phyloP scores from a whole-genome alignment of 495 filamentous ascomycete species.

The Penicillium chermesinum region DNA sequence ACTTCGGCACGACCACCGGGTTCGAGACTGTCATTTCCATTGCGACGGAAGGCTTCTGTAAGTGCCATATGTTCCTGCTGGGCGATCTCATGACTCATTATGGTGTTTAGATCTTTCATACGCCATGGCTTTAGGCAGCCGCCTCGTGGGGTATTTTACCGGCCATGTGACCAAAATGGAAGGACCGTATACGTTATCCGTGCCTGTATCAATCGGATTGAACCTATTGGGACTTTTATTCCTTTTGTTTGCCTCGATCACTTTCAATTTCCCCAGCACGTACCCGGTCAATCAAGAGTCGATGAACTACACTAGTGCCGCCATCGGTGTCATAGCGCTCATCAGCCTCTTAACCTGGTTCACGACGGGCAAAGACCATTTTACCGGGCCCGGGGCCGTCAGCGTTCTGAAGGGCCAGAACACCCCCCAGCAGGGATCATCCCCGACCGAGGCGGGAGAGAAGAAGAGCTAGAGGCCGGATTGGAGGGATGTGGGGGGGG shows the following conservation, averaged over 20 bases:
- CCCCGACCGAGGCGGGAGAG: too few species aligned
- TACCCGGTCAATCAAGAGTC: conserved; percentile 45
- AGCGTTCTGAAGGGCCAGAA: conserved; percentile 18
- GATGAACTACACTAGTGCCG: conserved; percentile 58
- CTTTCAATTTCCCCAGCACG: conserved; percentile 53
- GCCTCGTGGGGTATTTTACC: conserved; percentile 45
- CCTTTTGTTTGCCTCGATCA: conserved; percentile 49
- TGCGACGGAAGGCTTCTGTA: conserved; percentile 54
- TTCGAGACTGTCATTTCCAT: conserved; percentile 55
- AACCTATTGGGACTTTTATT: conserved; percentile 51
- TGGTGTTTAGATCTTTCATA: conserved; percentile 48
- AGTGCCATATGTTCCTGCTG: conserved; percentile 7
- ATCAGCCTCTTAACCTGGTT: conserved; percentile 51
- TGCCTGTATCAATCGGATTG: conserved; percentile 39
- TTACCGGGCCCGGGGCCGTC: conserved; percentile 42
- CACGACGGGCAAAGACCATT: conserved; percentile 44
- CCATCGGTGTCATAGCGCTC: conserved; percentile 49
- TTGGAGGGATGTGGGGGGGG: too few species aligned
- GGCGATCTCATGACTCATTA: conserved; percentile 9
- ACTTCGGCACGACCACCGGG: conserved; percentile 53
- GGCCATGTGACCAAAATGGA: conserved; percentile 35
- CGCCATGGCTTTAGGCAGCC: conserved; percentile 49
- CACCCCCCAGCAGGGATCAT: too few species aligned
- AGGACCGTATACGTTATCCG: conserved; percentile 32
- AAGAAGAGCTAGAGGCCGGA: too few species aligned